Percentiles rank a stretch among this genome's conserved stretches.
Conservation (phyloP, 306 rosid genomes). For the Vachellia pachyceras region DNA sequence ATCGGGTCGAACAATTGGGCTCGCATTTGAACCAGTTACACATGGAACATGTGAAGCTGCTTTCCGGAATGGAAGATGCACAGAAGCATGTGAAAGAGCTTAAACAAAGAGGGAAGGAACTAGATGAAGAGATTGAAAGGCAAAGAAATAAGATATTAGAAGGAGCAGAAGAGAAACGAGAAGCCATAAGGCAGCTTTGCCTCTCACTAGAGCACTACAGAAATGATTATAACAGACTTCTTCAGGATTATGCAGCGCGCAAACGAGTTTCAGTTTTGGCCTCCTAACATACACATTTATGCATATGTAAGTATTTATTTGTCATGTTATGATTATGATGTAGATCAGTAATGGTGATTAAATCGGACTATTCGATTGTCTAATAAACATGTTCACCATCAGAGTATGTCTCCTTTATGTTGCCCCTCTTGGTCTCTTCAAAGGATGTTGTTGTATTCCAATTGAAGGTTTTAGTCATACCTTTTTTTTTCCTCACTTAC, state of each 20-base stretch:
- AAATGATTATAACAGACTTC: slow-evolving; percentile 23
- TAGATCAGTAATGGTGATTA: not conserved
- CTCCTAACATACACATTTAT: not conserved
- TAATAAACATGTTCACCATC: not conserved
- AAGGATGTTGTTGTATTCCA: not conserved
- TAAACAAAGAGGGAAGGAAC: not conserved
- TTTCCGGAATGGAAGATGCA: not conserved
- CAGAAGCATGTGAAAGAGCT: slow-evolving; percentile 51
- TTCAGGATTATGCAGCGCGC: not conserved
- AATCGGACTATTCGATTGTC: slow-evolving; percentile 17
- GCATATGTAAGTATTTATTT: not conserved
- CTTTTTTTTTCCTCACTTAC: too few species aligned
- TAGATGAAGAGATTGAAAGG: slow-evolving; percentile 7
- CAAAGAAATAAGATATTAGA: not conserved
- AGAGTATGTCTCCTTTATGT: not conserved
- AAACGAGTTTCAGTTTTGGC: slow-evolving; percentile 1
- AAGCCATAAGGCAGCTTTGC: slow-evolving; percentile 24
- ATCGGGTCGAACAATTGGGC: not conserved
- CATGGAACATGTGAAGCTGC: slow-evolving; percentile 23
- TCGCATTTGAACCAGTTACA: slow-evolving; percentile 17
- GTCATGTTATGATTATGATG: not conserved
- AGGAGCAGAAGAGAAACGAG: slow-evolving; percentile 24
- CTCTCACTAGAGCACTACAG: not conserved
- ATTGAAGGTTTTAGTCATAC: too few species aligned
- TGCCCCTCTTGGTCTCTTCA: not conserved